Conservation (phyloP, 1,284 basidiomycete species). For the Termitomyces sp. region DNA sequence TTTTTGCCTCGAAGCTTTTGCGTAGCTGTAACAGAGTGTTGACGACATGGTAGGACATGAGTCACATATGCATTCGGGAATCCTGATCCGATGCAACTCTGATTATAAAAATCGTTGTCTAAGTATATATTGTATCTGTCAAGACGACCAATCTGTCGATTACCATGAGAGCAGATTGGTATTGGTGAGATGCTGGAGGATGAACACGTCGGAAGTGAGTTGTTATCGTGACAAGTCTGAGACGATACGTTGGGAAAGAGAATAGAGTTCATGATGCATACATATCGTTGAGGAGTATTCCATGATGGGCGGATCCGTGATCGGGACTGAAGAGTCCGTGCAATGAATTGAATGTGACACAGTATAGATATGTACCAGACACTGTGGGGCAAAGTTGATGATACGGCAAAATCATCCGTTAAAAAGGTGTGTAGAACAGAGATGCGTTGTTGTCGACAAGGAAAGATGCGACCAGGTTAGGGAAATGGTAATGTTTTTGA, state of each 20-base stretch:
- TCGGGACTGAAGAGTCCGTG: background rate
- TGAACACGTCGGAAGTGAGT: background rate
- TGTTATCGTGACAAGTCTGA: background rate
- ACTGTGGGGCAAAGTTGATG: background rate
- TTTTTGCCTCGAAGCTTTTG: background rate
- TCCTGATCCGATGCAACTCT: background rate
- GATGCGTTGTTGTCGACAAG: background rate
- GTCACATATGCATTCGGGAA: background rate
- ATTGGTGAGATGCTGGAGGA: background rate
- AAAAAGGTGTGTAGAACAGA: too few species aligned
- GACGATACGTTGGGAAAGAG: background rate
- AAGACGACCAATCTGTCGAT: background rate
- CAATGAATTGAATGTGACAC: background rate
- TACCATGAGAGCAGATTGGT: background rate
- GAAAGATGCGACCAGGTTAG: background rate
- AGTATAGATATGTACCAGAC: background rate
- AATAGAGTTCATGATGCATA: background rate
- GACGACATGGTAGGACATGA: background rate
- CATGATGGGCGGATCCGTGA: background rate
- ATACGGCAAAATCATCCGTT: background rate
- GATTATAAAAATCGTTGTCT: background rate
- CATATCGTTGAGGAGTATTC: background rate
- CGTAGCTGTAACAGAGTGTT: background rate
- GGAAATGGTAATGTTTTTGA: background rate
- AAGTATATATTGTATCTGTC: background rate